These are phyloP conservation scores for Hysterium pulicare DNA, from an alignment of 2,329 filamentous ascomycete species.

Conservation along the genomic window DNA sequence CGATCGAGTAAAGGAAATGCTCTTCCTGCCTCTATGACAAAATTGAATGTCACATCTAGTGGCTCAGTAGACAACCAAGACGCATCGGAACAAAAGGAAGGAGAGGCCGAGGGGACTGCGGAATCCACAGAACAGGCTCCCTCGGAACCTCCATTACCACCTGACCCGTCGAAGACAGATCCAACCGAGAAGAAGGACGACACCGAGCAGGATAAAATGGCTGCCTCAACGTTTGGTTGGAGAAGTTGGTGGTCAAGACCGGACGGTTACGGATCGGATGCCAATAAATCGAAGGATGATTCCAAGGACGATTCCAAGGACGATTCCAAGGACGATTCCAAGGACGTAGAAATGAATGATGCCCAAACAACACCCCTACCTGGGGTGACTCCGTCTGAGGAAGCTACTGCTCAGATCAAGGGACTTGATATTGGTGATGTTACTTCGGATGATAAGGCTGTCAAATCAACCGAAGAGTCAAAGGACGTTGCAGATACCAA, in stretches of 20 bases:
- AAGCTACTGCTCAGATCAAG: conserved; percentile 24
- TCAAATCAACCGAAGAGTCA: conserved; percentile 7
- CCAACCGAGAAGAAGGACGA: conserved; percentile 16
- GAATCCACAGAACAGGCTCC: neutral
- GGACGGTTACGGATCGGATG: conserved; percentile 44
- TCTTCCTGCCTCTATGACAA: conserved; percentile 44
- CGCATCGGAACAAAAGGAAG: conserved; percentile 9
- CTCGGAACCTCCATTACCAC: conserved; percentile 42
- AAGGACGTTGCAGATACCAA: conserved; percentile 13
- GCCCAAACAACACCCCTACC: conserved; percentile 43
- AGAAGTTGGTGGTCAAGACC: conserved; percentile 51
- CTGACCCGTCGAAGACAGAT: conserved; percentile 32
- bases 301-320: conserved; percentile 16
- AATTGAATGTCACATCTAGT: conserved; percentile 43
- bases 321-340: conserved; percentile 22
- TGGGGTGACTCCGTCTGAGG: conserved; percentile 33
- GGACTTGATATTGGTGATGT: conserved; percentile 16
- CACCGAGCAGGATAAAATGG: conserved; percentile 11
- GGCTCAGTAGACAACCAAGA: conserved; percentile 25
- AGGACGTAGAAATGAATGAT: conserved; percentile 26
- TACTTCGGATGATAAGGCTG: conserved; percentile 3
- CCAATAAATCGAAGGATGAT: conserved; percentile 26
- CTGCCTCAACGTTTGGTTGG: conserved; percentile 36
- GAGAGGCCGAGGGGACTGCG: neutral
- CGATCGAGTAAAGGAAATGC: conserved; percentile 46